These are phyloP conservation scores for Dysphania ambrosioides DNA, from an alignment of 148 eudicot species.

Conservation along the genomic window DNA sequence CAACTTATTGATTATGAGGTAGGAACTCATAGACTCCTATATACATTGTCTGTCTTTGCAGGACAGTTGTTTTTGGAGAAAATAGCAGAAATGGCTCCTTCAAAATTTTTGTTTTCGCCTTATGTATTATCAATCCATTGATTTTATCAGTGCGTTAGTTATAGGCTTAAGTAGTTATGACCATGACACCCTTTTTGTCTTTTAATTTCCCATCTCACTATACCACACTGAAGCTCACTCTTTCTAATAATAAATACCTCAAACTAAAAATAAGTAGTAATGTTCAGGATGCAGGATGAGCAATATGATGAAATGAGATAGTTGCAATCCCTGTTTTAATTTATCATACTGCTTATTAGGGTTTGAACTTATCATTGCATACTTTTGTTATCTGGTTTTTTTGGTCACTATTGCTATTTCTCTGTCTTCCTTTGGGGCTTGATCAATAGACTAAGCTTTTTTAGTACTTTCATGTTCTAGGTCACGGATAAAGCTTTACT, in stretches of 20 bases:
- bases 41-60: neutral
- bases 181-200: neutral
- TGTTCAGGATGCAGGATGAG: neutral
- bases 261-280: neutral
- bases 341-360: neutral
- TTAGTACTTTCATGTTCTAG: slow-evolving; percentile 35
- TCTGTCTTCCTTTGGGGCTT: neutral
- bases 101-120: neutral
- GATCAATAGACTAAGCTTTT: slow-evolving; percentile 5
- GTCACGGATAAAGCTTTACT: slow-evolving; percentile 91
- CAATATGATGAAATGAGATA: neutral
- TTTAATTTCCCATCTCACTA: neutral
- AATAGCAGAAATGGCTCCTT: neutral
- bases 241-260: neutral
- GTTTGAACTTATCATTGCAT: neutral
- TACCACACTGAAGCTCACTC: neutral
- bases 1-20: slow-evolving; percentile 98
- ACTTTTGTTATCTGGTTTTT: neutral
- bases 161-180: neutral
- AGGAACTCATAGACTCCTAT: slow-evolving; percentile 14
- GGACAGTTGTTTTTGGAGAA: neutral
- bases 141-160: neutral
- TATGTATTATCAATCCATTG: neutral
- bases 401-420: neutral
- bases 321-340: neutral